These are phyloP conservation scores for Aspergillus hiratsukae DNA, from an alignment of 2,329 filamentous ascomycete genomes.

Conservation along the genomic window DNA sequence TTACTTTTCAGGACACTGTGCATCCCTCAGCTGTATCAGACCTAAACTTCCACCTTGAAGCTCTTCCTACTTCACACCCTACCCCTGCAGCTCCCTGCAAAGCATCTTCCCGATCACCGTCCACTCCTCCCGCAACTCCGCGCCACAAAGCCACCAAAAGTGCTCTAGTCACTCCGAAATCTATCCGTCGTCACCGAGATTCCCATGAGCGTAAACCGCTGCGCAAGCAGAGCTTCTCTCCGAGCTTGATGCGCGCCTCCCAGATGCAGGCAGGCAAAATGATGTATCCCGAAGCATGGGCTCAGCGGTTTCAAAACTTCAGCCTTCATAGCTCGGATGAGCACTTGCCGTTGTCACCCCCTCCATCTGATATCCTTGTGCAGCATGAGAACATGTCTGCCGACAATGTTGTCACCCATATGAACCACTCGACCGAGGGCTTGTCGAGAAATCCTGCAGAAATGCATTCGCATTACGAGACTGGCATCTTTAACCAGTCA, in stretches of 20 bases:
- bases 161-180: conserved; percentile 35
- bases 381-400: conserved; percentile 35
- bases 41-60: conserved; percentile 30
- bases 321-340: conserved; percentile 45
- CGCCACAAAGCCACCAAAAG: conserved; percentile 34
- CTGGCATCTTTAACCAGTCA: conserved; percentile 30
- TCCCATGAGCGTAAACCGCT: conserved; percentile 36
- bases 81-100: conserved; percentile 16
- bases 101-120: conserved; percentile 26
- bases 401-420: conserved; percentile 24
- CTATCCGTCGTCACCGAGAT: conserved; percentile 37
- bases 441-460: conserved; percentile 22
- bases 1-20: conserved; percentile 35
- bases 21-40: conserved; percentile 34
- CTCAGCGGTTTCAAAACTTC: conserved; percentile 52
- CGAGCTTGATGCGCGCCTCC: conserved; percentile 54
- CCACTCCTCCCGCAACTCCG: conserved; percentile 35
- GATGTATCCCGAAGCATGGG: conserved; percentile 47
- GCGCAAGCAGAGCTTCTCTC: conserved; percentile 42
- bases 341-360: conserved; percentile 42
- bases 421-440: conserved; percentile 37
- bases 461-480: conserved; percentile 30
- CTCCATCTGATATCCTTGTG: conserved; percentile 41
- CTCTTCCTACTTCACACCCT: conserved; percentile 17
- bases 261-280: conserved; percentile 42